Evolutionary conservation across 2,329 filamentous ascomycete species (phyloP).

Genomic region (Podosphaera xanthii): DNA sequence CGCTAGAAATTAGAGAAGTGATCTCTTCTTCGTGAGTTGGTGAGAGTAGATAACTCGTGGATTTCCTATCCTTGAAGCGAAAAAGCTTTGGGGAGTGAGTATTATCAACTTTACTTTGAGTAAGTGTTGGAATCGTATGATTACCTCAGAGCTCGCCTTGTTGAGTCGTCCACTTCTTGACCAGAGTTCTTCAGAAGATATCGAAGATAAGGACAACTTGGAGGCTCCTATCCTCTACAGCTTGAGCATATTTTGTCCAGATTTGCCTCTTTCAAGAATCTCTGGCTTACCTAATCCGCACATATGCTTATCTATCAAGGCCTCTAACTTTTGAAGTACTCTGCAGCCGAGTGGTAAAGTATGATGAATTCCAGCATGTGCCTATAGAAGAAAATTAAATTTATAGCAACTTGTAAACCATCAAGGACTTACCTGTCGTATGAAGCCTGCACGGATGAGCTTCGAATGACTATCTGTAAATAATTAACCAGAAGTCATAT

Average conservation of each 20-base stretch:
- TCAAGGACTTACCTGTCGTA: conserved; percentile 37
- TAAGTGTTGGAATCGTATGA: background rate
- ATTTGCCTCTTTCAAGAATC: background rate
- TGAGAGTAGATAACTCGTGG: conserved; percentile 50
- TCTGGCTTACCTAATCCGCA: conserved; percentile 34
- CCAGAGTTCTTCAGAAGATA: conserved; percentile 75
- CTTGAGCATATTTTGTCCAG: background rate
- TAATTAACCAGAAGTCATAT: background rate
- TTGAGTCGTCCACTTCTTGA: conserved; percentile 59
- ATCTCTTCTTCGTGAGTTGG: conserved; percentile 97
- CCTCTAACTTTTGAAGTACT: conserved; percentile 73
- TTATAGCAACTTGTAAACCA: background rate
- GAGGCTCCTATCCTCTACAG: conserved; percentile 36
- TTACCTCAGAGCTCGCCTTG: conserved; percentile 48
- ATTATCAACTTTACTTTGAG: background rate
- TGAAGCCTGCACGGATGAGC: conserved; percentile 46
- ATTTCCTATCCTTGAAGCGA: conserved; percentile 56
- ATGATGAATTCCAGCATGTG: conserved; percentile 80
- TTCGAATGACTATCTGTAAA: conserved; percentile 37
- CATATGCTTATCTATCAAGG: conserved; percentile 80
- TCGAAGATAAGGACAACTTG: conserved; percentile 58
- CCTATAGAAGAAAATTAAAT: conserved; percentile 21
- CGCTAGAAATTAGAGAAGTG: conserved; percentile 51
- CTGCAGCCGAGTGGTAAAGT: conserved; percentile 67
- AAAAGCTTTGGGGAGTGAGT: conserved; percentile 36